These are phyloP conservation scores for Nakazawaea wickerhamii DNA, from an alignment of 805 yeast species.

Conservation along the genomic window DNA sequence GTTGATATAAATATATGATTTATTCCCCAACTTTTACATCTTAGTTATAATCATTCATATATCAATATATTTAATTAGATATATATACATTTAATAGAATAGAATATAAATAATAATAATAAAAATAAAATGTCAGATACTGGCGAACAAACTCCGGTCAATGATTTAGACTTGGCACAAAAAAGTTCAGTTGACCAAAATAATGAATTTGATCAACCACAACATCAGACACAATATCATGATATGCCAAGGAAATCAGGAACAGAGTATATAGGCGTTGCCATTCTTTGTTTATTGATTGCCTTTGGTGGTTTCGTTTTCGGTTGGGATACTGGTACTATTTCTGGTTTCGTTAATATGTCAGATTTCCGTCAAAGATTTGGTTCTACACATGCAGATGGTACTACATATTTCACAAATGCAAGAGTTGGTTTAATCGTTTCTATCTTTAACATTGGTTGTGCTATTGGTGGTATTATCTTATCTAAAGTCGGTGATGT, in stretches of 20 bases:
- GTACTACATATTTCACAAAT: constrained; percentile 39
- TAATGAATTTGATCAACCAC: neutral
- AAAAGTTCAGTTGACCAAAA: neutral
- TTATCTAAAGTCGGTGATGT: constrained; percentile 54
- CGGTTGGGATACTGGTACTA: constrained; percentile 78
- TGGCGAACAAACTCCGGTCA: constrained; percentile 13
- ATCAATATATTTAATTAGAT: neutral
- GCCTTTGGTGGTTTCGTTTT: constrained; percentile 76
- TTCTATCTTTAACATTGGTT: constrained; percentile 65
- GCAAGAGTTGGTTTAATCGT: constrained; percentile 59
- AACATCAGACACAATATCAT: constrained; percentile 6
- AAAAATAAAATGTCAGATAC: constrained; percentile 6
- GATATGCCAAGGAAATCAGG: constrained; percentile 21
- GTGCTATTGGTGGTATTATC: constrained; percentile 67
- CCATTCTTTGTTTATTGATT: constrained; percentile 43
- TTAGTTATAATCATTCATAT: neutral
- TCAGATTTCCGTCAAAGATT: constrained; percentile 48
- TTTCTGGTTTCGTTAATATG: constrained; percentile 67
- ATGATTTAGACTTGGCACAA: constrained; percentile 10
- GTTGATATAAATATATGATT: too few relatives aligned
- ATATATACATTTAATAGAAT: neutral
- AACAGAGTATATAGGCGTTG: constrained; percentile 21
- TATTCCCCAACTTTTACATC: neutral
- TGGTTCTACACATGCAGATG: constrained; percentile 39
- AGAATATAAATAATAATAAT: neutral